phyloP scores from a whole-genome alignment of 768 basidiomycete species.

The Mycena rebaudengoi region DNA sequence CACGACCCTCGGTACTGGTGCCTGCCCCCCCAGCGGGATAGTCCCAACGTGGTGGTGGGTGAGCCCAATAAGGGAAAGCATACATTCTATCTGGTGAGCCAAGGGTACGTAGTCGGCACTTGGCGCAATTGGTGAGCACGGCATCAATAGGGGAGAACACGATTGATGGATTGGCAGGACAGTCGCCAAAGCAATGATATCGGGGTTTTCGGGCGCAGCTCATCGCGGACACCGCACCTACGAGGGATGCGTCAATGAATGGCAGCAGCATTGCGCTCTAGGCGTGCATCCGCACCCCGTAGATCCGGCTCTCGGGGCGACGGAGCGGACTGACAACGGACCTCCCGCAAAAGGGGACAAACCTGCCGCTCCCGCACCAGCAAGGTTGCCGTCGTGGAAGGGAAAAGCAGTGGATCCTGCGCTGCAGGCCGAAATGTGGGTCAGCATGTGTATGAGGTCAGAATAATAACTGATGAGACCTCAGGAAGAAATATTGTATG shows the following conservation, averaged over 20 bases:
- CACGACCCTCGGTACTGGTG: conserved; percentile 4
- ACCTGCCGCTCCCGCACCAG: no score
- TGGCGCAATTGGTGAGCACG: background rate
- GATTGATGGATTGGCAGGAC: background rate
- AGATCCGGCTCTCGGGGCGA: background rate
- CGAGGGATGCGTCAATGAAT: background rate
- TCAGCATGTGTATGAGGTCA: no score
- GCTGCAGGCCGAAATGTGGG: no score
- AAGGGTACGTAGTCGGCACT: background rate
- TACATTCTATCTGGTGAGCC: background rate
- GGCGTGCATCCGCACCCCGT: background rate
- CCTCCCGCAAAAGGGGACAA: no score
- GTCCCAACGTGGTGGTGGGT: background rate
- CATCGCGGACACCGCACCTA: background rate
- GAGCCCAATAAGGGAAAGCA: background rate
- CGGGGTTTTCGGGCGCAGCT: background rate
- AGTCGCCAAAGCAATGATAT: background rate
- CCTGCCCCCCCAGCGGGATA: background rate
- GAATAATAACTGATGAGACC: no score
- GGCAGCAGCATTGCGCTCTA: background rate
- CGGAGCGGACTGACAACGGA: no score
- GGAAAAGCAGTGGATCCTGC: no score
- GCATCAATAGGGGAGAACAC: background rate
- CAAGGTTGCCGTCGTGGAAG: no score
- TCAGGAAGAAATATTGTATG: no score